These are phyloP conservation scores for Leccinum arenicola DNA, from an alignment of 768 basidiomycete species.

Conservation along the genomic window DNA sequence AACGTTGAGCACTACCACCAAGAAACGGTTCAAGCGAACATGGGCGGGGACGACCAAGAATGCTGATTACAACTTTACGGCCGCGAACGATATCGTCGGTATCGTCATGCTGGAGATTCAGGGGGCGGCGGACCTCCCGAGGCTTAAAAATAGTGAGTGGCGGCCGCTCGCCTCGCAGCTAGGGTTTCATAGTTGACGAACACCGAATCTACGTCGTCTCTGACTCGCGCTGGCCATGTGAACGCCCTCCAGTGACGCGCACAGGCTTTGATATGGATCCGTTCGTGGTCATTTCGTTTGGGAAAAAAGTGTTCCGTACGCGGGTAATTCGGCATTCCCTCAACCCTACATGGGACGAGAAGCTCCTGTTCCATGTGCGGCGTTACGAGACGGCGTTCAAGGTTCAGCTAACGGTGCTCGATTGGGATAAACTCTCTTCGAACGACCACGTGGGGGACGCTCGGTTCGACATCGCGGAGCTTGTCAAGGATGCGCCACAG, in stretches of 20 bases:
- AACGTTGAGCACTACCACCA: conserved; percentile 19
- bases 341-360: conserved; percentile 93
- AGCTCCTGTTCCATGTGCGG: conserved; percentile 91
- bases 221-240: not conserved
- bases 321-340: conserved; percentile 70
- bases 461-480: conserved; percentile 64
- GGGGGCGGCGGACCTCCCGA: conserved; percentile 79
- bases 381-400: conserved; percentile 79
- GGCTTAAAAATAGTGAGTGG: conserved; percentile 78
- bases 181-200: conserved; percentile 1
- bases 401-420: conserved; percentile 79
- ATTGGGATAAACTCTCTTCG: conserved; percentile 92
- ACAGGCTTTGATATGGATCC: conserved; percentile 97
- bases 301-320: not conserved
- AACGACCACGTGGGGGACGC: conserved; percentile 90
- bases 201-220: not conserved
- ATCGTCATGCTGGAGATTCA: conserved; percentile 95
- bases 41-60: conserved; percentile 36
- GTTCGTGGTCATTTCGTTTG: conserved; percentile 75
- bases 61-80: conserved; percentile 56
- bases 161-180: not conserved
- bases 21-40: conserved; percentile 39
- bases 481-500: conserved; percentile 66
- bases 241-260: conserved; percentile 60
- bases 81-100: conserved; percentile 81